phyloP scores from a whole-genome alignment of 306 rosid species.

The Castanea sativa region DNA sequence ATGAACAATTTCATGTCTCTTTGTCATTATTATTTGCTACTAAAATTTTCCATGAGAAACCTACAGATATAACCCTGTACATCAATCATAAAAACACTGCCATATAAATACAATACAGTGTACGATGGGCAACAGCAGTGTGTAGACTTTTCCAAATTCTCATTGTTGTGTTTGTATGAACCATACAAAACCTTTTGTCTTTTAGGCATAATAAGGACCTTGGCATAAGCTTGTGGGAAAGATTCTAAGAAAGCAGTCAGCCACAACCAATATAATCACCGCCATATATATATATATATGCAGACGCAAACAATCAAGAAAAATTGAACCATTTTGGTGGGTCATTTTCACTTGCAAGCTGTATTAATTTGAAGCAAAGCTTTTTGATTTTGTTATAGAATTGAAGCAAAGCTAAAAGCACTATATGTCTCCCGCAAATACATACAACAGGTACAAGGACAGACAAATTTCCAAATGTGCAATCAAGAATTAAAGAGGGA shows the following conservation, averaged over 20 bases:
- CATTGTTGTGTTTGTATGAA: too few relatives aligned
- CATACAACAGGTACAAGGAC: conserved; percentile 28
- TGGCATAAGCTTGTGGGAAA: neutral
- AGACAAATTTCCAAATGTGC: conserved; percentile 33
- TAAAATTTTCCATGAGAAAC: too few relatives aligned
- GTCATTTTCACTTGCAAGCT: conserved; percentile 34
- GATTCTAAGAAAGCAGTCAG: neutral
- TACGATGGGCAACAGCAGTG: too few relatives aligned
- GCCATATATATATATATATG: neutral
- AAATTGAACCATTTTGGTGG: conserved; percentile 11
- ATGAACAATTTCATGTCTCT: too few relatives aligned
- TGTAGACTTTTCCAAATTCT: too few relatives aligned
- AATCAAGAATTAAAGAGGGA: conserved; percentile 31
- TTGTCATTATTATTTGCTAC: too few relatives aligned
- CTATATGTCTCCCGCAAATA: too few relatives aligned
- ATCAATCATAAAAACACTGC: too few relatives aligned
- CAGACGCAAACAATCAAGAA: neutral
- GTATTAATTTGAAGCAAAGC: neutral
- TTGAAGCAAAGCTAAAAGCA: neutral
- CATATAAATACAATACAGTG: too few relatives aligned
- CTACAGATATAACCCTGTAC: too few relatives aligned
- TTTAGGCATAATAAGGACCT: neutral
- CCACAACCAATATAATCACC: neutral
- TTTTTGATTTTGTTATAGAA: too few relatives aligned
- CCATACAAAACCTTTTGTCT: too few relatives aligned